A percentile compares a stretch with the other conserved stretches of the same genome.
phyloP scores from a whole-genome alignment of 306 rosid genomes.

The Vigna reflexopilosa region DNA sequence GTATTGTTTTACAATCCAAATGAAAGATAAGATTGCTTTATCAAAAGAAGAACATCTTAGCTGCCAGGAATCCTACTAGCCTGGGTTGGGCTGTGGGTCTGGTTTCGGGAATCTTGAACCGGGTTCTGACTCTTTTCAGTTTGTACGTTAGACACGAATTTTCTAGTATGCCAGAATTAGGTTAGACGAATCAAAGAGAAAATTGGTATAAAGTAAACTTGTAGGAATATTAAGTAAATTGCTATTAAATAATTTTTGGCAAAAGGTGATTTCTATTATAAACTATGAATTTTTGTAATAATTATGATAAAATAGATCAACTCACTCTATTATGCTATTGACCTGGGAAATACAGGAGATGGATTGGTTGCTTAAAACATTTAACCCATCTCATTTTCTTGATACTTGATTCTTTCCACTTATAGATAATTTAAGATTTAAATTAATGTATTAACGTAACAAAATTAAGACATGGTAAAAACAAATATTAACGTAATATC shows the following conservation, averaged over 20 bases:
- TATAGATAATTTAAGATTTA: too few species aligned
- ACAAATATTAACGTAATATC: background rate
- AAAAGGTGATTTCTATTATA: background rate
- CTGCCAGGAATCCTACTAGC: background rate
- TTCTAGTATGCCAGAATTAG: constrained; percentile 3
- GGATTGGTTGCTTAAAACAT: too few species aligned
- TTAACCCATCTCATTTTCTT: too few species aligned
- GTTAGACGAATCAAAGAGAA: constrained; percentile 11
- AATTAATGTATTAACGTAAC: too few species aligned
- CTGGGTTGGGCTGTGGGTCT: constrained; percentile 16
- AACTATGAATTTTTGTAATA: too few species aligned
- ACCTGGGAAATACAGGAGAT: too few species aligned
- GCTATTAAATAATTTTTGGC: background rate
- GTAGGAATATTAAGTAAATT: background rate
- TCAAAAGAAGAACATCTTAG: background rate
- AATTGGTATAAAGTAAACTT: constrained; percentile 6
- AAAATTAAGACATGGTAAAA: too few species aligned
- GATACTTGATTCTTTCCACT: too few species aligned
- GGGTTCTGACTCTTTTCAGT: background rate
- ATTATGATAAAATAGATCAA: too few species aligned
- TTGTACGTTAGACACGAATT: background rate
- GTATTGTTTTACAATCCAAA: background rate
- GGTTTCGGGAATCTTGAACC: constrained; percentile 1
- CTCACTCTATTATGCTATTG: too few species aligned
- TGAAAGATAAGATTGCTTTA: background rate